A percentile compares a stretch with the other conserved stretches of the same genome.
Evolutionary conservation across 2,329 filamentous ascomycete species (phyloP).

Genomic region (Penicillium expansum): DNA sequence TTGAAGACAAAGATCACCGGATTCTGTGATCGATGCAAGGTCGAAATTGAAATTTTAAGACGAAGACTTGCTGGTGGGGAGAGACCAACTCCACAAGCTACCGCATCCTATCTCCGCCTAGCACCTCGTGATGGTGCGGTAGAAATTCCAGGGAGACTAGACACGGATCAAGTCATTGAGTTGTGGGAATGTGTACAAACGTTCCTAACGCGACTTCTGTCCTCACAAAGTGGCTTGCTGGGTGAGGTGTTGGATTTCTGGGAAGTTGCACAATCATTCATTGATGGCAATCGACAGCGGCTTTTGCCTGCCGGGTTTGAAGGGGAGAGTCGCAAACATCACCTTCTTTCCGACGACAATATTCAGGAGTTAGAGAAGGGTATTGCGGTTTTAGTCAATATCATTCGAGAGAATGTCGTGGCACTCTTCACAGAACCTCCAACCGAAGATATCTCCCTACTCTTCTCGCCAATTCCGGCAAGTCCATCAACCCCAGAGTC

Average conservation of each 20-base stretch:
- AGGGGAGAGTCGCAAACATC: constrained; percentile 75
- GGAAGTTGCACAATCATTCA: constrained; percentile 86
- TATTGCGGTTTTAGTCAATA: constrained; percentile 74
- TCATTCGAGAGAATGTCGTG: constrained; percentile 75
- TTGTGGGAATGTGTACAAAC: constrained; percentile 86
- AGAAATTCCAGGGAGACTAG: constrained; percentile 63
- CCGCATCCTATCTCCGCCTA: constrained; percentile 73
- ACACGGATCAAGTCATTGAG: constrained; percentile 76
- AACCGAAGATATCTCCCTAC: constrained; percentile 81
- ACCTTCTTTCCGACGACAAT: constrained; percentile 71
- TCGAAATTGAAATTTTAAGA: constrained; percentile 88
- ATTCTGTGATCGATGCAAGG: constrained; percentile 78
- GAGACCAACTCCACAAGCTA: constrained; percentile 64
- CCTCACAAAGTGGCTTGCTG: constrained; percentile 70
- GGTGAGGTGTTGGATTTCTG: constrained; percentile 92
- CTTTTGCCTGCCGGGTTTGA: constrained; percentile 77
- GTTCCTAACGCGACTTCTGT: constrained; percentile 72
- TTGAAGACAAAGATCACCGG: constrained; percentile 80
- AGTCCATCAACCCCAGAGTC: constrained; percentile 64
- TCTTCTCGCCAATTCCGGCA: constrained; percentile 73
- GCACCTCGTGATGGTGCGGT: constrained; percentile 66
- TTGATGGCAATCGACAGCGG: constrained; percentile 79
- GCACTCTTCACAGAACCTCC: constrained; percentile 85
- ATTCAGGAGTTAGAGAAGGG: constrained; percentile 72
- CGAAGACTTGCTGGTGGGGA: constrained; percentile 73